phyloP scores from a whole-genome alignment of 768 basidiomycete species.

The Termitomyces eurrhizus region DNA sequence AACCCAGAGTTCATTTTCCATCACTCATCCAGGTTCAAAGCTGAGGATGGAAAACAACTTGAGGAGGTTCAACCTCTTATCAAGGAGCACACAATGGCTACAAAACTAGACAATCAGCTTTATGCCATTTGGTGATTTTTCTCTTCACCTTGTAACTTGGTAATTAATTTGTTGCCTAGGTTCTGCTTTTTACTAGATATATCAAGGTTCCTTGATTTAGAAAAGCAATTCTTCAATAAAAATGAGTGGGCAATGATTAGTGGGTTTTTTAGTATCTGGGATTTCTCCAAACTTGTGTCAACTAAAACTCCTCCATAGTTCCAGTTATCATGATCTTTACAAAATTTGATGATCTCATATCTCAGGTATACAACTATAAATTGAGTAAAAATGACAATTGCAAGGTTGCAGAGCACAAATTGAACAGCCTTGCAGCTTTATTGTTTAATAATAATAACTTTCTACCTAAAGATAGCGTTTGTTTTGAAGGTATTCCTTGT shows the following conservation, averaged over 20 bases:
- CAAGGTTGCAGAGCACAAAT: not conserved
- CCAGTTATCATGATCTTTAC: not conserved
- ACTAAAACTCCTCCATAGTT: not conserved
- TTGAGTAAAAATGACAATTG: not conserved
- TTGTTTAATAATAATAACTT: not conserved
- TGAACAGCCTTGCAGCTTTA: not conserved
- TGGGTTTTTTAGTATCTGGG: no score
- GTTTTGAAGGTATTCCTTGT: not conserved
- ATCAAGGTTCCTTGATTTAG: not conserved
- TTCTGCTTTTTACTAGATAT: not conserved
- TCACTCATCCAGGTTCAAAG: not conserved
- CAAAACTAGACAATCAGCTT: not conserved
- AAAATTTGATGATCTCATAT: not conserved
- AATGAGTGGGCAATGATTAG: not conserved
- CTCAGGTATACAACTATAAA: not conserved
- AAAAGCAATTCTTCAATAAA: not conserved
- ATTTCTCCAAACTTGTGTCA: not conserved
- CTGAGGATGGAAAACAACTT: not conserved
- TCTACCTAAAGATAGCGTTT: not conserved
- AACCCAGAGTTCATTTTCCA: not conserved
- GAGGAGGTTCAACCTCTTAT: not conserved
- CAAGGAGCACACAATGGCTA: not conserved
- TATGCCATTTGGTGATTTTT: not conserved
- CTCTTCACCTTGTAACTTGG: not conserved
- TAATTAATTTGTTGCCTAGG: not conserved